Evolutionary conservation across 805 yeast species (phyloP), one percentile per base, ranked within the genome.

Genomic region (Candida sithepensis): DNA sequence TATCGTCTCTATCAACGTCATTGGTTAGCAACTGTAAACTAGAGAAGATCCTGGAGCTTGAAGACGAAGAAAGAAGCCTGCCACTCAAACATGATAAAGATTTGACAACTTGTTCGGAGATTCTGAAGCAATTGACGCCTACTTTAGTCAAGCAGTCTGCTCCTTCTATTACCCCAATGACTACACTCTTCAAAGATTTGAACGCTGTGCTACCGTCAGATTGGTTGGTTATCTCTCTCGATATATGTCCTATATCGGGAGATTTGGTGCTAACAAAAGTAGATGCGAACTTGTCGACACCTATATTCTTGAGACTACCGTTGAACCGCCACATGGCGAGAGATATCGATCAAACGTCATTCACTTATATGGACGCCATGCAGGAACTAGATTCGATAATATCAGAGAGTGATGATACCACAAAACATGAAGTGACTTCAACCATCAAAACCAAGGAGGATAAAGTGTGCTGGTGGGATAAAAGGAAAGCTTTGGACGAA

Each of bases 381-480:
- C 50, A 57, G 0, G 80, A 77, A 43, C 61, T 87, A 38, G 57
- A 67, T 3, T 51, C 59, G 0, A 83, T 91, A 6, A 83, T 90
- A 20, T 53, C 63, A 0, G 72, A 73, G 44, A 89, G 92, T 60
- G 81, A 87, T 53, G 55, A 63, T 3, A 78, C 88, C 0, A 84
- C 92, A 0, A 73, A 77, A 19, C 49, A 65, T 0, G 78, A 75
- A 30, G 72, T 77, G 1, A 82, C 89, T 0, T 69, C 78, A 0
- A 59, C 57, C 1, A 78, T 86, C 2, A 69, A 60, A 3, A 74
- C 88, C 0, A 72, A 75, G 40, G 84, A 81, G 38, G 85, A 82
- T 26, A 72, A 89, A 43, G 75, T 73, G 41, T 53, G 68, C 7
- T 92, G 97, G 97, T 94, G 97, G 96, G 72, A 73, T 37, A 68